These are phyloP conservation scores for Alternaria consortialis DNA, from an alignment of 2,329 filamentous ascomycete species.

Conservation along the genomic window DNA sequence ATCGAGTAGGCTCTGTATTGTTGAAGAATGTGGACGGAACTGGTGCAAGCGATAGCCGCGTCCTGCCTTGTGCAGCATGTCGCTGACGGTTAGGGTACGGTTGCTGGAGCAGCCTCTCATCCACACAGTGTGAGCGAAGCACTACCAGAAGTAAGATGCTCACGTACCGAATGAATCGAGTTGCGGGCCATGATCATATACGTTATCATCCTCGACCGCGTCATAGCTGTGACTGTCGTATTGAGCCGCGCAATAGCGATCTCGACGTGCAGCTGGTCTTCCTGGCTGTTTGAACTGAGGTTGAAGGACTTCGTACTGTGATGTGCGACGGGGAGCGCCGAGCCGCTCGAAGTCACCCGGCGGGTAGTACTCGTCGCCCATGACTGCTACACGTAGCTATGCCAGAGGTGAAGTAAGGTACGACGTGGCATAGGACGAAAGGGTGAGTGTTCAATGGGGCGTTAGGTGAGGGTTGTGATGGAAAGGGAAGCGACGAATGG, in stretches of 20 bases:
- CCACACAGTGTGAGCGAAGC: slow-evolving; percentile 31
- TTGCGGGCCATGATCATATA: slow-evolving; percentile 23
- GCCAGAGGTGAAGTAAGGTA: background rate
- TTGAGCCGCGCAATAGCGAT: slow-evolving; percentile 37
- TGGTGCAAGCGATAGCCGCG: slow-evolving; percentile 51
- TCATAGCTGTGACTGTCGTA: slow-evolving; percentile 29
- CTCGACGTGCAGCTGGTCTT: slow-evolving; percentile 22
- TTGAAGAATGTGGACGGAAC: slow-evolving; percentile 21
- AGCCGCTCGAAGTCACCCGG: slow-evolving; percentile 19
- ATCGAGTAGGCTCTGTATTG: slow-evolving; percentile 9
- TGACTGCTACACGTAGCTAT: slow-evolving; percentile 11
- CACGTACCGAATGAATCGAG: slow-evolving; percentile 62
- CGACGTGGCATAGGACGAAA: background rate
- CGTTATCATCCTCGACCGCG: slow-evolving; percentile 36
- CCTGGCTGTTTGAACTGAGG: slow-evolving; percentile 23
- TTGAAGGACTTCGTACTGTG: slow-evolving; percentile 24
- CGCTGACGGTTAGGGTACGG: slow-evolving; percentile 44
- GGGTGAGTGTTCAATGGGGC: slow-evolving; percentile 1
- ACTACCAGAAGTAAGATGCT: background rate
- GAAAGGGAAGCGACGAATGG: slow-evolving; percentile 29
- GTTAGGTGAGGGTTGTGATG: slow-evolving; percentile 13
- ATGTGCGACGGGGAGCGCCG: slow-evolving; percentile 3
- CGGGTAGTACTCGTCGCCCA: slow-evolving; percentile 29
- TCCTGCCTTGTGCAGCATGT: slow-evolving; percentile 46
- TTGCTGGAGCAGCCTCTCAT: slow-evolving; percentile 46